These are phyloP conservation scores for Solanum aculeatissimum DNA, from an alignment of 305 asterid species.

Conservation along the genomic window DNA sequence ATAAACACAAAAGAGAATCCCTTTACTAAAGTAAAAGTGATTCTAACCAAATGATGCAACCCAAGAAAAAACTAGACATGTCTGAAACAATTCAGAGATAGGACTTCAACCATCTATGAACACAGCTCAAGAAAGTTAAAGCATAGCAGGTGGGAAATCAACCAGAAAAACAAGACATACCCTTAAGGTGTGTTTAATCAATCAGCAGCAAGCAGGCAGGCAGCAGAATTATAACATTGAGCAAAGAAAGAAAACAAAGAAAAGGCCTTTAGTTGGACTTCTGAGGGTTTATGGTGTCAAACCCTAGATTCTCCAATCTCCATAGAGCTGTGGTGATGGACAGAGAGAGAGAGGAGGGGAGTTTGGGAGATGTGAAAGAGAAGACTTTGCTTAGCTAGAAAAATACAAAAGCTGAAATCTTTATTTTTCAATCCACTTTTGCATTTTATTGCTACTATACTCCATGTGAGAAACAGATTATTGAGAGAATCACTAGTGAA, in stretches of 20 bases:
- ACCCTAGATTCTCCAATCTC: conserved; percentile 50
- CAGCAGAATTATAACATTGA: background rate
- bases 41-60: conserved; percentile 5
- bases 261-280: conserved; percentile 21
- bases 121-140: background rate
- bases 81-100: background rate
- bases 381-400: conserved; percentile 31
- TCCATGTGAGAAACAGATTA: background rate
- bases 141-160: background rate
- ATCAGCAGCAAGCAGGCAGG: background rate
- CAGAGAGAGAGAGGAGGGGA: background rate
- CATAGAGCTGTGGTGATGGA: background rate
- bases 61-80: background rate
- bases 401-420: conserved; percentile 25
- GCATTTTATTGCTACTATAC: background rate
- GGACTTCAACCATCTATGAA: conserved; percentile 16
- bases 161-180: background rate
- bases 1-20: background rate
- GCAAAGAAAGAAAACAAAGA: background rate
- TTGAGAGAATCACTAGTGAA: background rate
- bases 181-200: background rate
- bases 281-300: conserved; percentile 6
- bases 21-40: conserved; percentile 14
- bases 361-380: conserved; percentile 67
- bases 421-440: background rate